Conservation (phyloP, 192 early-diverging fungal species). For the Coemansia sp. region DNA sequence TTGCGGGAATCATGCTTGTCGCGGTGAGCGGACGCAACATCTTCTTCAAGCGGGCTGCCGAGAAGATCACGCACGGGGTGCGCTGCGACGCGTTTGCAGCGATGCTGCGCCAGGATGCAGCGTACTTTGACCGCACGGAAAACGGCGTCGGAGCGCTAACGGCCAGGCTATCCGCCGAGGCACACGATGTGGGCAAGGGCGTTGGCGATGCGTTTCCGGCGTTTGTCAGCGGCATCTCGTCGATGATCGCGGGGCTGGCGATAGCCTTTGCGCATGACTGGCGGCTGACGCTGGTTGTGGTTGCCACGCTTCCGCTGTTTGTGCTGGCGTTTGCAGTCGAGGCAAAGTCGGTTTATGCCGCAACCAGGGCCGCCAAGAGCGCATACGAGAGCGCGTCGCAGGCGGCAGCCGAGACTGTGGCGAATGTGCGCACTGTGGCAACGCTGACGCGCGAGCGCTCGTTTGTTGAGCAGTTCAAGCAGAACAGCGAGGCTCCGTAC, state of each 20-base stretch:
- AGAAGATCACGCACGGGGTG: conserved; percentile 69
- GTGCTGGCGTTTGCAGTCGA: conserved; percentile 40
- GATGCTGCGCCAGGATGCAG: conserved; percentile 86
- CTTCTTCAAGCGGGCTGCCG: conserved; percentile 67
- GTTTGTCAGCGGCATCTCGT: conserved; percentile 26
- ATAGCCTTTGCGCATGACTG: conserved; percentile 79
- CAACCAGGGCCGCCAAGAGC: conserved; percentile 63
- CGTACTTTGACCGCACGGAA: conserved; percentile 79
- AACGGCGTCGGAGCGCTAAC: conserved; percentile 82
- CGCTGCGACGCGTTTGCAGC: conserved; percentile 69
- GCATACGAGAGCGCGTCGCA: conserved; percentile 81
- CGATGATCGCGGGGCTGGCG: conserved; percentile 47
- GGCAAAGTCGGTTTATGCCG: conserved; percentile 43
- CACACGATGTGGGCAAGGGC: conserved; percentile 64
- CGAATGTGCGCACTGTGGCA: conserved; percentile 85
- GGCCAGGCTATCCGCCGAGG: conserved; percentile 80
- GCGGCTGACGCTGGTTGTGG: conserved; percentile 80
- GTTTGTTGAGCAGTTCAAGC: conserved; percentile 69
- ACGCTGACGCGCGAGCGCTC: conserved; percentile 71
- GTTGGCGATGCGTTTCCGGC: conserved; percentile 50
- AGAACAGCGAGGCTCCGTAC: conserved; percentile 71
- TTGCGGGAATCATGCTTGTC: conserved; percentile 63
- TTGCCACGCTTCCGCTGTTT: conserved; percentile 65
- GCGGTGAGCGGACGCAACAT: conserved; percentile 59
- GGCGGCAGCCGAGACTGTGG: conserved; percentile 82